Evolutionary conservation across 805 yeast species (phyloP), one percentile per base, ranked within the genome.

Genomic region (Starmerella tilneyi): DNA sequence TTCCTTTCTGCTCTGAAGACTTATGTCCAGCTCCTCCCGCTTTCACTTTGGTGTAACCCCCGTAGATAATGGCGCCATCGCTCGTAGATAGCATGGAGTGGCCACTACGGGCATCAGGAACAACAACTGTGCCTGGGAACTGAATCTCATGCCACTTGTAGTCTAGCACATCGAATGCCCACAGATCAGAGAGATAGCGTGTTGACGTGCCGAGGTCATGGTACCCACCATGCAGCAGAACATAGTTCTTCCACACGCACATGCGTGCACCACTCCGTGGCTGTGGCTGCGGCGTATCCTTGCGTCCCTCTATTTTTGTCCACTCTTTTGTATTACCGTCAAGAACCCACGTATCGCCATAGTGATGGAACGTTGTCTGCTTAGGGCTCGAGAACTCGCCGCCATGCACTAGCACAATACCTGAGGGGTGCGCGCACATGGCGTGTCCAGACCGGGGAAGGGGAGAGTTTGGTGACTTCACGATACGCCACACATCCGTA

Each of bases 361-460:
- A 89, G 63, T 89, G 98, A 62, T 92, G 92, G 63, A 89, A 89
- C 0, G 96, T 85, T 41, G 84, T 77, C 62, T 89, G 98, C 57
- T 89, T 89, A 3, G 97, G 97, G 13, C 94, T 83, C 1, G 96
- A 84, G 56, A 92, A 89, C 64, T 89, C 98, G 57, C 98, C 98
- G 41, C 97, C 98, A 65, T 85, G 92, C 69, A 89, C 64, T 48
- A 89, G 62, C 22, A 84, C 73, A 2, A 88, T 68, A 9, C 97
- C 97, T 2, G 86, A 76, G 1, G 96, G 94, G 63, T 89, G 97
- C 0, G 84, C 80, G 50, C 88, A 79, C 84, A 88, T 83, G 1
- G 94, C 83, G 55, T 94, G 96, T 0, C 96, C 85, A 0, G 94
- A 83, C 51, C 98, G 69, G 1, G 96, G 95, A 59, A 88, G 74